A percentile compares a stretch with the other conserved stretches of the same genome.
phyloP scores from a whole-genome alignment of 2,329 filamentous ascomycete genomes.

The Didymellaceae sp. region DNA sequence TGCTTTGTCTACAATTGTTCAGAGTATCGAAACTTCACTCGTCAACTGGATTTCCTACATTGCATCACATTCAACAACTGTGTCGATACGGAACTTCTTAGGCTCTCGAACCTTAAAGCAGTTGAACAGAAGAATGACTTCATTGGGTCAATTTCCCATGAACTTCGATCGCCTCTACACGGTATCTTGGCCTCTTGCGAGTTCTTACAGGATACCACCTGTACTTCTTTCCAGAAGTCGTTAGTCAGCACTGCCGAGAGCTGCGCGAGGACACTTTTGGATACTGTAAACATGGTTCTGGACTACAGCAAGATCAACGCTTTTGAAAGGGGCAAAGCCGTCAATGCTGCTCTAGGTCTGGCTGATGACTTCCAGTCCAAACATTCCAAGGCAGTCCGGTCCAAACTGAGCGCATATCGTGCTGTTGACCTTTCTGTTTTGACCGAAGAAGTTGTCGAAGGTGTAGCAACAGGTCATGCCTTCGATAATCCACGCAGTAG shows the following conservation, averaged over 20 bases:
- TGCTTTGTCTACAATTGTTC: slow-evolving; percentile 36
- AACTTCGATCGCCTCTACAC: slow-evolving; percentile 54
- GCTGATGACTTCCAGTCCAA: neutral
- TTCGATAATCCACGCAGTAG: slow-evolving; percentile 37
- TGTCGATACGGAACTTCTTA: slow-evolving; percentile 51
- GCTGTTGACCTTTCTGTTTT: slow-evolving; percentile 54
- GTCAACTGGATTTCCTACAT: slow-evolving; percentile 12
- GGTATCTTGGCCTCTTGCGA: slow-evolving; percentile 52
- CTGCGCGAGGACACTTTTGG: slow-evolving; percentile 58
- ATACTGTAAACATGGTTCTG: slow-evolving; percentile 42
- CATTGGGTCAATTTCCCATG: slow-evolving; percentile 58
- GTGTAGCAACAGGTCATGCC: slow-evolving; percentile 57
- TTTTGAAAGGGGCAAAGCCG: slow-evolving; percentile 42
- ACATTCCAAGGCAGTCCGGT: slow-evolving; percentile 22
- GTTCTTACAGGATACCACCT: slow-evolving; percentile 52
- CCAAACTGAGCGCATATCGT: slow-evolving; percentile 42
- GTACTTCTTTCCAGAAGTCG: slow-evolving; percentile 47
- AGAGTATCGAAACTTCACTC: slow-evolving; percentile 29
- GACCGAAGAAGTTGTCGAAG: slow-evolving; percentile 60
- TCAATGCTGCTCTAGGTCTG: neutral
- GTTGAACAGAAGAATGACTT: slow-evolving; percentile 57
- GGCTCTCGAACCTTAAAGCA: slow-evolving; percentile 44
- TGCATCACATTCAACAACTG: slow-evolving; percentile 16
- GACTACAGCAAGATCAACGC: slow-evolving; percentile 30
- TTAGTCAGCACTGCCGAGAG: slow-evolving; percentile 56